Base-by-base conservation (phyloP, 2,329 filamentous ascomycete genomes). In the Beauveria brongniartii region DNA sequence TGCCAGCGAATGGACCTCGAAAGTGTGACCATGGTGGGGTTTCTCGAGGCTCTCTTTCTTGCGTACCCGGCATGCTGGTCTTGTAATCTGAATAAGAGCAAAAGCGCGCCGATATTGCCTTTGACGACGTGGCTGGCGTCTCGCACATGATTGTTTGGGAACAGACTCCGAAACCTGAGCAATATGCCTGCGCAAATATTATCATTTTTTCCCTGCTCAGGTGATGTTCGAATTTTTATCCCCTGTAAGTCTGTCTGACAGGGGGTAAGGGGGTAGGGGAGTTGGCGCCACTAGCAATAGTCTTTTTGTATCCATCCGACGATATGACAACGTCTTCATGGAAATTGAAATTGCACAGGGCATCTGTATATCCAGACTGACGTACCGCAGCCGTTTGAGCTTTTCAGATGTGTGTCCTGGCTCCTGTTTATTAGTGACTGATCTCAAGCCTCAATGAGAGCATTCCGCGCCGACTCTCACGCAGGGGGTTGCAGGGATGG, bases 1-100 rank as follows among this genome's bases (percentile, higher is more conserved):
- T 58, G 24, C 55, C 46, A 46, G 55, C 55, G 51, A 58, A 58
- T 58, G 55, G 55, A 34, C 55, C 55, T 58, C 24, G 26, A 24
- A 51, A 48, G 26, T 57, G 55, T 22, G 46, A 58, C 55, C 34
- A 52, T 58, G 47, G 47, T 52, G 55, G 55, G 34, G 14, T 48
- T 37, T 34, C 20, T 50, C 30, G 55, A 57, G 55, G 53, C 30
- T 55, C 24, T 20, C 41, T 34, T 26, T 10, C 24, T 22, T 34
- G n/a, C 6, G 47, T 34, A 34, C 47, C 47, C 30, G 26, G 9
- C 26, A 50, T 50, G 41, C 44, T 41, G n/a, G 44, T 40, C 41
- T 41, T 28, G 54, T 26, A 51, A 52, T 58, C 47, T 51, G 22
- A 14, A 50, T 46, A 22, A 43, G 22, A 37, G 7, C 12, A 41